These are phyloP conservation scores for Solanum chilense DNA, from an alignment of 257 asterid genomes.

Conservation along the genomic window DNA sequence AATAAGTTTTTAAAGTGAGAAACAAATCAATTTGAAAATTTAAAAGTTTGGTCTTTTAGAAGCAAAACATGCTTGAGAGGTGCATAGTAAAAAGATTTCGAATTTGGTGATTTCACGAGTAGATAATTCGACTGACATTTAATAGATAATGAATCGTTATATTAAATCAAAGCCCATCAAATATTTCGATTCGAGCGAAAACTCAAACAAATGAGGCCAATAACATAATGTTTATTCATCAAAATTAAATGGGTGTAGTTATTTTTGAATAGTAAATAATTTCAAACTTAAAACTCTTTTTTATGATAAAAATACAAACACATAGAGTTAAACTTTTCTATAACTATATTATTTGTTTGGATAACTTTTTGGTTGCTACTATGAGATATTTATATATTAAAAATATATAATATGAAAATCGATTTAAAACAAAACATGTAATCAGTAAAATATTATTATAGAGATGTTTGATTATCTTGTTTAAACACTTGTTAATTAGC, in stretches of 20 bases:
- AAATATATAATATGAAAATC: neutral
- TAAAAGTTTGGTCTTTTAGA: neutral
- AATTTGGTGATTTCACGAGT: too few species aligned
- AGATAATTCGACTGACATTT: accelerated
- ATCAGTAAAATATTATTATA: neutral
- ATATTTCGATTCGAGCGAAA: too few species aligned
- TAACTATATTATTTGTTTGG: neutral
- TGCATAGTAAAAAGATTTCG: neutral
- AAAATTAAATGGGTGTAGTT: too few species aligned
- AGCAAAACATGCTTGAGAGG: neutral
- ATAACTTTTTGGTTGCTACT: neutral
- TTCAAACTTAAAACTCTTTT: neutral
- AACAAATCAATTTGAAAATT: neutral
- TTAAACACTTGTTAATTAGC: neutral
- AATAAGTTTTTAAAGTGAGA: too few species aligned
- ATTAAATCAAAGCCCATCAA: accelerated
- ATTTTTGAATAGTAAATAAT: too few species aligned
- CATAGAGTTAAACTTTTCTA: neutral
- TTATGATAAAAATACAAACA: neutral
- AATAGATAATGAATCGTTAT: too few species aligned
- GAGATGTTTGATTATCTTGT: neutral
- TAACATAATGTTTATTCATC: too few species aligned
- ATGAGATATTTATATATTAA: neutral
- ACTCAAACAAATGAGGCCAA: too few species aligned
- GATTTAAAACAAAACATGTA: neutral